Conservation (phyloP, 176 grass and related monocot genomes). For the Bolboschoenus planiculmis region DNA sequence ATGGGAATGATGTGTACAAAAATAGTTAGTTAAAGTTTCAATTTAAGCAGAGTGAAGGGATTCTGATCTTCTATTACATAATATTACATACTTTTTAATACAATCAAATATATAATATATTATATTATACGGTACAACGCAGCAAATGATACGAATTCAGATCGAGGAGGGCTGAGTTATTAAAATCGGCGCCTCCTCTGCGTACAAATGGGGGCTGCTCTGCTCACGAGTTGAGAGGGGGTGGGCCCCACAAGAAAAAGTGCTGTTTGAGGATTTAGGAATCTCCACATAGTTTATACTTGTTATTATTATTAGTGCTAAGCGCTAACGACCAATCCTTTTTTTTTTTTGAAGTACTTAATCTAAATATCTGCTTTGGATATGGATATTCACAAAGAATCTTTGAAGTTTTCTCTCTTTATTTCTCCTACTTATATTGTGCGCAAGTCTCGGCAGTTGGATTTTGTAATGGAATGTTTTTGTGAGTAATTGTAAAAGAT, state of each 20-base stretch:
- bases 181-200: neutral
- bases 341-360: neutral
- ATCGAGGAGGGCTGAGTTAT: neutral
- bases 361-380: neutral
- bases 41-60: neutral
- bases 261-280: slow-evolving; percentile 6
- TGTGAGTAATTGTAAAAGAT: too few species aligned
- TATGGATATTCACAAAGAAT: neutral
- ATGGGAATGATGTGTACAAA: neutral
- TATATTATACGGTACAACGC: too few species aligned
- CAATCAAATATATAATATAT: too few species aligned
- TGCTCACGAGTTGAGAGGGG: slow-evolving; percentile 4
- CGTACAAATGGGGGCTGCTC: neutral
- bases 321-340: neutral
- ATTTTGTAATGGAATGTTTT: too few species aligned
- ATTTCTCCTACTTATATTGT: too few species aligned
- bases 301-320: slow-evolving; percentile 1
- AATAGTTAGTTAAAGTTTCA: neutral
- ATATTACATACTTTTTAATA: too few species aligned
- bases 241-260: neutral
- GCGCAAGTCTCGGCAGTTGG: too few species aligned
- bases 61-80: too few species aligned
- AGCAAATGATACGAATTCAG: too few species aligned
- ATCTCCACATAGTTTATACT: slow-evolving; percentile 12
- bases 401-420: too few species aligned